phyloP scores from a whole-genome alignment of 192 early-diverging fungal species.

The Gigaspora rosea region DNA sequence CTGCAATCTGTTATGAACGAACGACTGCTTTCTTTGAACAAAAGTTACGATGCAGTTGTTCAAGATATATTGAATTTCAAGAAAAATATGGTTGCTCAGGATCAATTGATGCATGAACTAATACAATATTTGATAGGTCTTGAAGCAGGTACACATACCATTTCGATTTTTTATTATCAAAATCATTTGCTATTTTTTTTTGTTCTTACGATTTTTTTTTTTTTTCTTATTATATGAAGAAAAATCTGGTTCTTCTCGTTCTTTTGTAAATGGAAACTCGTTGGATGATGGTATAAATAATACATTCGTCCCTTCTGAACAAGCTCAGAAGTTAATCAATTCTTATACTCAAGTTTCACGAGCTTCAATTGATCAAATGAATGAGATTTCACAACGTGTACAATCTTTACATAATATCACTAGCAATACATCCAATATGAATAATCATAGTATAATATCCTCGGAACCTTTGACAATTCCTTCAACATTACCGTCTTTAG shows the following conservation, averaged over 20 bases:
- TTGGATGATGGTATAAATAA: neutral
- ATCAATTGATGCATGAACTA: conserved; percentile 49
- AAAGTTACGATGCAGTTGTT: conserved; percentile 35
- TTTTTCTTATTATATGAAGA: neutral
- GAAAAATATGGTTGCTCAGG: conserved; percentile 49
- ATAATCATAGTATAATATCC: neutral
- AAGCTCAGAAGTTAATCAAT: conserved; percentile 39
- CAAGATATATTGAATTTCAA: conserved; percentile 47
- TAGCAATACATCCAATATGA: neutral
- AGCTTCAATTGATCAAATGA: conserved; percentile 36
- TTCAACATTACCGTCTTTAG: too few relatives aligned
- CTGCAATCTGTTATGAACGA: conserved; percentile 47
- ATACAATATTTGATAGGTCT: conserved; percentile 41
- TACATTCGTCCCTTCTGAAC: conserved; percentile 28
- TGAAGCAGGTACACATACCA: conserved; percentile 36
- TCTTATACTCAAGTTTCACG: conserved; percentile 37
- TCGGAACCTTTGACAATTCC: too few relatives aligned
- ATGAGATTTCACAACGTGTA: conserved; percentile 28
- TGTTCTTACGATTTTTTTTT: neutral
- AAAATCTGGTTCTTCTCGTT: conserved; percentile 11
- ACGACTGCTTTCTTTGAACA: conserved; percentile 34
- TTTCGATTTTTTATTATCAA: neutral
- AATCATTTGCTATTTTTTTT: conserved; percentile 4
- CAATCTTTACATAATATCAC: conserved; percentile 15
- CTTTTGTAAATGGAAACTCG: neutral